Percentiles rank a stretch among this genome's conserved stretches.
phyloP scores from a whole-genome alignment of 2,329 filamentous ascomycete genomes.

The Fusarium verticillioides region DNA sequence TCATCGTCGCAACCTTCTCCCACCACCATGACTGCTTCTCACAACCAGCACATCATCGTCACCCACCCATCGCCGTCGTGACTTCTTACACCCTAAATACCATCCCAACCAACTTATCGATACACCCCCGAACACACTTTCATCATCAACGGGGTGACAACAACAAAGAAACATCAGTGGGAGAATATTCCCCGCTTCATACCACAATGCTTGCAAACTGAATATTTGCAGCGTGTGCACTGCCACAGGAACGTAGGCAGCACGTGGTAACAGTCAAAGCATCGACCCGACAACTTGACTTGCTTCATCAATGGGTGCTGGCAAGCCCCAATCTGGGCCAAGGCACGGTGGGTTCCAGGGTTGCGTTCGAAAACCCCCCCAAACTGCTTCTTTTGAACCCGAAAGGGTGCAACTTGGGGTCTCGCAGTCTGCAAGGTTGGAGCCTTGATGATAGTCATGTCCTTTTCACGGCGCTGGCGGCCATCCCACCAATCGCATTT shows the following conservation, averaged over 20 bases:
- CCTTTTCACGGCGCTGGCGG: not conserved
- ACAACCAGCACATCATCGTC: not conserved
- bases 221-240: not conserved
- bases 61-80: not conserved
- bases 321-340: not conserved
- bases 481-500: conserved; percentile 6
- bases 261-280: not conserved
- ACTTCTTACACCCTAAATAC: not conserved
- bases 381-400: not conserved
- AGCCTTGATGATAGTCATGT: not conserved
- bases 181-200: not conserved
- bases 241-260: not conserved
- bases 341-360: too few relatives aligned
- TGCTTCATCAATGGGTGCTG: not conserved
- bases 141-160: not conserved
- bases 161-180: not conserved
- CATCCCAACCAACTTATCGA: not conserved
- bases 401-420: not conserved
- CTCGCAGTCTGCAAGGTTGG: not conserved
- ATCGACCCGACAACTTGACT: not conserved
- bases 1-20: not conserved
- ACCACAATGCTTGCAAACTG: not conserved
- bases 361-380: not conserved
- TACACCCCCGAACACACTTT: too few relatives aligned
- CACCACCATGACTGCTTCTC: not conserved